A percentile compares a stretch with the other conserved stretches of the same genome.
Conservation (phyloP, 1,284 basidiomycete genomes). For the Bjerkandera adusta region DNA sequence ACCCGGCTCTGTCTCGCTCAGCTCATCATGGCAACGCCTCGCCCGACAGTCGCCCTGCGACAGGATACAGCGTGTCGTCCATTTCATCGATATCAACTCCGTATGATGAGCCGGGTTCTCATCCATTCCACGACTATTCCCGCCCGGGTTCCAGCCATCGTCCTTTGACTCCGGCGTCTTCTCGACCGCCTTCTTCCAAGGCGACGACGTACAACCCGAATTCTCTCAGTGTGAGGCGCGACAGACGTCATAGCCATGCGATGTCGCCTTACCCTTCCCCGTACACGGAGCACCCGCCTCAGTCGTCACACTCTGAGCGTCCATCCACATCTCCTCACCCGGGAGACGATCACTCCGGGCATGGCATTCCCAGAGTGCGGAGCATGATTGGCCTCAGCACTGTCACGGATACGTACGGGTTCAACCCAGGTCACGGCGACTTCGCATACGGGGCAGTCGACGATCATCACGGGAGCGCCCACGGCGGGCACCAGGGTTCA, state of each 20-base stretch:
- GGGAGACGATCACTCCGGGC: constrained; percentile 32
- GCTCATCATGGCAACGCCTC: constrained; percentile 61
- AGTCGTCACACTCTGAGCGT: constrained; percentile 42
- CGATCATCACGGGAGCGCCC: constrained; percentile 22
- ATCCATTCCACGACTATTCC: constrained; percentile 56
- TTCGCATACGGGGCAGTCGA: constrained; percentile 72
- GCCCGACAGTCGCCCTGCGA: constrained; percentile 78
- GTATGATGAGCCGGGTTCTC: constrained; percentile 55
- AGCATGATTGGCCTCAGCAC: constrained; percentile 76
- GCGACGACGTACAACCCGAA: constrained; percentile 46
- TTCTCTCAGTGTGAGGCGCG: constrained; percentile 65
- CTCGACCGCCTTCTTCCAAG: constrained; percentile 63
- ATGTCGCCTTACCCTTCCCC: constrained; percentile 81
- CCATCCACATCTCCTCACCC: constrained; percentile 75
- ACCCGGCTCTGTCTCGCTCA: constrained; percentile 56
- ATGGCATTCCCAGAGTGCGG: constrained; percentile 61
- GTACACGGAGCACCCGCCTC: constrained; percentile 60
- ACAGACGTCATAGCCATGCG: constrained; percentile 75
- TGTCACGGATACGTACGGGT: constrained; percentile 53
- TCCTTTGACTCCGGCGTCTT: constrained; percentile 35
- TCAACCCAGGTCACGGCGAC: constrained; percentile 62
- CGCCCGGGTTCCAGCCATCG: constrained; percentile 69
- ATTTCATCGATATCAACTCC: constrained; percentile 59
- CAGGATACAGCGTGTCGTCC: constrained; percentile 79
- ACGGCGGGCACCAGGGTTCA: constrained; percentile 4